Evolutionary conservation across 2,329 filamentous ascomycete genomes (phyloP), one percentile per base, ranked within the genome.

Genomic region (Diaporthe humulicola): DNA sequence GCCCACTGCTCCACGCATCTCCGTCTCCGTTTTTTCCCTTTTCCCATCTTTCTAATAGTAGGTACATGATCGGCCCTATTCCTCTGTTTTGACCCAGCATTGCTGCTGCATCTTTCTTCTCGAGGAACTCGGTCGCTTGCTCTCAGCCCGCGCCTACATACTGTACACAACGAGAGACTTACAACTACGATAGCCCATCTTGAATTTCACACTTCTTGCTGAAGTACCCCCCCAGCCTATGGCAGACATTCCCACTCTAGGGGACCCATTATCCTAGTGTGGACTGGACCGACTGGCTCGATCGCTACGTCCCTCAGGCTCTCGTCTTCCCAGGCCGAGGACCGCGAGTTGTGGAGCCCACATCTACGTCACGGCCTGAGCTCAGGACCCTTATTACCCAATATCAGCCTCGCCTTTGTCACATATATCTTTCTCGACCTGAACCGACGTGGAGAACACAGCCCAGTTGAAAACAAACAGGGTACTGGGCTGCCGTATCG

Each of bases 321-420:
- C 19, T 67, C 45, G 22, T 67, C 45, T 25, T 36, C 28, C 30
- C 61, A 52, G 45, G 28, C 45, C 61, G 42, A 38, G 45, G 45
- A 36, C 3, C 17, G 45, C 64, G 64, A 67, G 64, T 30, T 67
- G 30, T 69, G 64, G 64, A 54, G 33, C 48, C 64, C 45, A 40
- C 45, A 22, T 30, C 64, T 69, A 54, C 64, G 64, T 69, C 64
- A 69, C 64, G 64, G n/a, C 33, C 64, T 22, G 64, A 69, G 48
- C 48, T 69, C 64, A 38, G 52, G 64, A 69, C 48, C 48, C 64
- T 69, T 69, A 40, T 69, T 54, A 69, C 48, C 48, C 48, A 69
- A 54, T 40, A 69, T 69, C 64, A 69, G 48, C 64, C 33, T 69
- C 64, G 64, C 64, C 64, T 69, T n/a, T 69, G 64, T 54, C 64